phyloP scores from a whole-genome alignment of 2,329 filamentous ascomycete genomes.

The Pseudocercospora vitis region DNA sequence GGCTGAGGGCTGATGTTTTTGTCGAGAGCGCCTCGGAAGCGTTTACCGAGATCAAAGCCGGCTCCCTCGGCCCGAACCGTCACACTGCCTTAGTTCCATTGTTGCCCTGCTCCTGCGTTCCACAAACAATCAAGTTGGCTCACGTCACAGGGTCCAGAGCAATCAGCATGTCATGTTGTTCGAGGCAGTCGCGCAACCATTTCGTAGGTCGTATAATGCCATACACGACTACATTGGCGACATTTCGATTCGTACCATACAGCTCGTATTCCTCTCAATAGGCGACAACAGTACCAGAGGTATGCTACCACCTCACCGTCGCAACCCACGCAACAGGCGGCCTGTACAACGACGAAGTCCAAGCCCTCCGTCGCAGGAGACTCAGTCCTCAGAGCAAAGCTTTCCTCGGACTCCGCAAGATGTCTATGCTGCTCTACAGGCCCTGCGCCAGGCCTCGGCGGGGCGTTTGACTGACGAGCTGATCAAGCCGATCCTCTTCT shows the following conservation, averaged over 20 bases:
- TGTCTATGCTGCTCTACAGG: constrained; percentile 10
- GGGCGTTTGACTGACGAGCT: constrained; percentile 19
- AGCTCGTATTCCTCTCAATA: constrained; percentile 2
- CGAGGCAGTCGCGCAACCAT: not conserved
- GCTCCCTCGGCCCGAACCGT: no score
- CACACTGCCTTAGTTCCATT: no score
- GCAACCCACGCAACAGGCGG: not conserved
- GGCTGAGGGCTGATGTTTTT: no score
- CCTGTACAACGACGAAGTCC: not conserved
- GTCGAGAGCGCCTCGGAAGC: no score
- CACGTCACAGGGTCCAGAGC: no score
- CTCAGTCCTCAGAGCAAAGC: not conserved
- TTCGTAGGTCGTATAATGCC: not conserved
- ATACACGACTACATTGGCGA: not conserved
- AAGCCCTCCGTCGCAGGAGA: not conserved
- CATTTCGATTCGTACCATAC: not conserved
- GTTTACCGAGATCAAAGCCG: no score
- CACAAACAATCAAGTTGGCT: no score
- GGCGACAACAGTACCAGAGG: not conserved
- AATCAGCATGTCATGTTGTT: no score
- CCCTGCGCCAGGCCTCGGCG: constrained; percentile 12
- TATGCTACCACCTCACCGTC: constrained; percentile 4
- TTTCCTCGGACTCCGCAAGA: constrained; percentile 16
- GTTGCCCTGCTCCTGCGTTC: no score
- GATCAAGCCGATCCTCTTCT: constrained; percentile 18